Evolutionary conservation across 352 stramenopile species (phyloP), one percentile per base, ranked within the genome.

Genomic region (Globisporangium ultimum): DNA sequence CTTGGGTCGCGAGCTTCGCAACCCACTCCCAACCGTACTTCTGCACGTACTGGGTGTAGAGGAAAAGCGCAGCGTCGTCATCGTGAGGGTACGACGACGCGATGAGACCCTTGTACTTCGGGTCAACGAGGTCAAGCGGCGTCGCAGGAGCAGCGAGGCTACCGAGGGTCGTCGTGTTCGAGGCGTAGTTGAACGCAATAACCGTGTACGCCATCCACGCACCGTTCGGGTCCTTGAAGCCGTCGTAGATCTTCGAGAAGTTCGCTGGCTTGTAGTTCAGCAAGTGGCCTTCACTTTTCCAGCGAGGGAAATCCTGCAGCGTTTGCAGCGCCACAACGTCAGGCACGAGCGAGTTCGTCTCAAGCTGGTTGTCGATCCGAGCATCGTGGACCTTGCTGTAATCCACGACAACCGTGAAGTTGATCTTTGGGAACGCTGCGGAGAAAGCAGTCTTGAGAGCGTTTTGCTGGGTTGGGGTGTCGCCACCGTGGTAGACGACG

Each of bases 21-120:
- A 70, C 68, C 72, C 76, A 86, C 24, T 71, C 67, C 76, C 71
- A 86, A 42, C 72, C 76, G 60, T 80, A 85, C 60, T 74, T 74
- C 65, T 84, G 59, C 2, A 82, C 60, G 58, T 81, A 84, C 20
- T 54, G 54, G 0, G 58, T 38, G 53, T 77, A 84, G 41, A 83
- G 20, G 65, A 82, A 87, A 20, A 87, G 60, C 28, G 64, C 58
- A n/a, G 71, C 67, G 21, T 84, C 73, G 53, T 84, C 73, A 53
- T 84, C 76, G 42, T 79, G 64, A 7, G 76, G 76, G 61, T 84
- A 80, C 24, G 68, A 45, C 2, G 71, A 84, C 47, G 67, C 71
- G 53, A 87, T 82, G 24, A 74, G 42, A 43, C 55, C 64, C 34
- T 60, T 55, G 52, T 70, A 83, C 22, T 74, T 63, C 10, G 72